Conservation (phyloP, 2,329 filamentous ascomycete species). For the Calonectria pseudoturangicola region DNA sequence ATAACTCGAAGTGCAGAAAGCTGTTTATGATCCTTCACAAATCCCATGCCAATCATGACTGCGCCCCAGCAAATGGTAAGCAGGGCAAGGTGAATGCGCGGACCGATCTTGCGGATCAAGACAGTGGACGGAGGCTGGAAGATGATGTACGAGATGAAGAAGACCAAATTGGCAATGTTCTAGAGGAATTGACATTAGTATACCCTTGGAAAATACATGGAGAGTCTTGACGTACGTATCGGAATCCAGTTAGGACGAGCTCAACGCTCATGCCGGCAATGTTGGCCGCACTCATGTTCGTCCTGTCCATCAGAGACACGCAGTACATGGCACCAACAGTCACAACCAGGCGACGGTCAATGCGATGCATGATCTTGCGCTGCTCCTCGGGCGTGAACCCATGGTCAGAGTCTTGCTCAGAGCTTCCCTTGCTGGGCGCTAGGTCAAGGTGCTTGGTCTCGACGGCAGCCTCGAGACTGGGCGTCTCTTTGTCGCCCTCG, state of each 20-base stretch:
- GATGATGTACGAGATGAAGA: conserved; percentile 83
- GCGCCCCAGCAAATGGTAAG: conserved; percentile 77
- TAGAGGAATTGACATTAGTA: conserved; percentile 49
- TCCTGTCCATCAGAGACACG: conserved; percentile 85
- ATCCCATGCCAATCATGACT: conserved; percentile 80
- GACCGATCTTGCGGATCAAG: conserved; percentile 79
- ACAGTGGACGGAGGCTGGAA: conserved; percentile 84
- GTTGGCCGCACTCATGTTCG: conserved; percentile 82
- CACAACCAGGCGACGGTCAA: conserved; percentile 80
- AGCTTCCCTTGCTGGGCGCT: conserved; percentile 50
- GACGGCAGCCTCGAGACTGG: conserved; percentile 51
- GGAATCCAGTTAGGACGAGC: conserved; percentile 66
- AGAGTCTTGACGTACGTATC: conserved; percentile 62
- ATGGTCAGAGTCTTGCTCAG: conserved; percentile 57
- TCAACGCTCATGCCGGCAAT: conserved; percentile 79
- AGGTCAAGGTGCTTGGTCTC: conserved; percentile 53
- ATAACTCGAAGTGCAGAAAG: conserved; percentile 75
- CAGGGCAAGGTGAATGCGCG: conserved; percentile 71
- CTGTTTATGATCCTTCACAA: conserved; percentile 70
- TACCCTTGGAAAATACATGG: neutral
- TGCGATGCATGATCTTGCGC: conserved; percentile 78
- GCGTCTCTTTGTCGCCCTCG: conserved; percentile 39
- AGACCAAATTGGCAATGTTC: conserved; percentile 82
- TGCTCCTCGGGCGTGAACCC: conserved; percentile 78
- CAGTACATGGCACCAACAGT: conserved; percentile 82